Percentiles rank a stretch among this genome's conserved stretches.
These are phyloP conservation scores for Pyrus hybrid DNA, from an alignment of 331 rosid genomes.

Conservation along the genomic window DNA sequence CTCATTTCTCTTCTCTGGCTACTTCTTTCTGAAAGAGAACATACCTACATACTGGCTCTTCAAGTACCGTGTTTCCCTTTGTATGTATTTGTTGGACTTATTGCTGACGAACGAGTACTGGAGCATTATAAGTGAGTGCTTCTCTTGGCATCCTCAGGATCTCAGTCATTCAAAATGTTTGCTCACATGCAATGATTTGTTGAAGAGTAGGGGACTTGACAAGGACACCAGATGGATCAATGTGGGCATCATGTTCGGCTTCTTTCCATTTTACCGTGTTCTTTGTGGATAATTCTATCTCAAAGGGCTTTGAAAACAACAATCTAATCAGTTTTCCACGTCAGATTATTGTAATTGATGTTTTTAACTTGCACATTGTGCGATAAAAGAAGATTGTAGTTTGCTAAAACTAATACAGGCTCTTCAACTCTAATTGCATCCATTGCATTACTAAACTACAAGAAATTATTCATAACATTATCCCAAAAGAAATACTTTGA, in stretches of 20 bases:
- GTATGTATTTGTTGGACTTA: conserved; percentile 76
- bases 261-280: conserved; percentile 64
- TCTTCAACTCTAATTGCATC: not conserved
- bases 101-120: conserved; percentile 75
- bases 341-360: not conserved
- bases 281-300: conserved; percentile 67
- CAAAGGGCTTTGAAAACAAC: conserved; percentile 58
- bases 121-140: conserved; percentile 47
- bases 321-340: conserved; percentile 5
- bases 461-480: not conserved
- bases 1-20: conserved; percentile 84
- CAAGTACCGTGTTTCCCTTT: conserved; percentile 80
- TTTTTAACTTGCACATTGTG: too few species aligned
- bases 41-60: conserved; percentile 87
- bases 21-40: conserved; percentile 79
- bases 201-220: conserved; percentile 73
- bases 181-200: conserved; percentile 56
- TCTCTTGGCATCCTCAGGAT: conserved; percentile 29
- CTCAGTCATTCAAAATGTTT: conserved; percentile 23
- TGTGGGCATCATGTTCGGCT: conserved; percentile 65
- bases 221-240: conserved; percentile 61
- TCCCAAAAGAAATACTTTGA: not conserved
- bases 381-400: too few species aligned
- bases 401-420: not conserved
- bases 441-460: not conserved